Conservation (phyloP, 1,284 basidiomycete species). For the Leccinum solheimii region DNA sequence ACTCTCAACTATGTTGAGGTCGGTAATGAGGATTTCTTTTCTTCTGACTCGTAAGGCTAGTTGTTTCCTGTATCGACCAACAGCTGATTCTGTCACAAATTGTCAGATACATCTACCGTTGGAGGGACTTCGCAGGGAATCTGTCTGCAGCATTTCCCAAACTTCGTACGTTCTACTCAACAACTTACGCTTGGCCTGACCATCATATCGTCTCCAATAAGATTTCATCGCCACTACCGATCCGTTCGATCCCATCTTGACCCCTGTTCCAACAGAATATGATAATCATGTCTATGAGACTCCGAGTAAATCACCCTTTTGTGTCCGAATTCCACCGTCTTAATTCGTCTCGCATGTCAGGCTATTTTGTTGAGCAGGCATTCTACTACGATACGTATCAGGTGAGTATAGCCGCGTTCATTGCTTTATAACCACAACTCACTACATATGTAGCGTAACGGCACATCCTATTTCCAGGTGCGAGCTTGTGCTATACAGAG, state of each 20-base stretch:
- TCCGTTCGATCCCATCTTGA: conserved; percentile 48
- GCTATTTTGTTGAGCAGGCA: conserved; percentile 61
- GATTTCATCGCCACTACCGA: conserved; percentile 63
- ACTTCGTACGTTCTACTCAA: conserved; percentile 46
- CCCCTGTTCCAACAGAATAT: conserved; percentile 55
- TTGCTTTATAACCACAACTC: background rate
- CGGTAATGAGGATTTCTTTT: conserved; percentile 65
- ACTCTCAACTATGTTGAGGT: conserved; percentile 61
- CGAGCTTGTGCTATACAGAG: background rate
- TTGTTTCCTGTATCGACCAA: background rate
- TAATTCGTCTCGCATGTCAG: conserved; percentile 13
- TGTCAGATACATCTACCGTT: conserved; percentile 58
- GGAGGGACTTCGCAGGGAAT: conserved; percentile 54
- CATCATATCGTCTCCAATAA: conserved; percentile 25
- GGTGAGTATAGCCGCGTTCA: conserved; percentile 28
- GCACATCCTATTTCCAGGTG: conserved; percentile 51
- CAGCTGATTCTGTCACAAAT: conserved; percentile 1
- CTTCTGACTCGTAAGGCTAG: conserved; percentile 33
- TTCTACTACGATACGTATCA: conserved; percentile 61
- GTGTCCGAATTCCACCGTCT: background rate
- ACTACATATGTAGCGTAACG: conserved; percentile 41
- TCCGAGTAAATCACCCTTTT: conserved; percentile 31
- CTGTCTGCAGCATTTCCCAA: conserved; percentile 61
- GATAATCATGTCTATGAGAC: conserved; percentile 70
- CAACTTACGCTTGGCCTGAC: conserved; percentile 9